Percentiles rank a stretch among this genome's conserved stretches.
Evolutionary conservation across 768 basidiomycete species (phyloP).

Genomic region (Amanita subjunquillea): DNA sequence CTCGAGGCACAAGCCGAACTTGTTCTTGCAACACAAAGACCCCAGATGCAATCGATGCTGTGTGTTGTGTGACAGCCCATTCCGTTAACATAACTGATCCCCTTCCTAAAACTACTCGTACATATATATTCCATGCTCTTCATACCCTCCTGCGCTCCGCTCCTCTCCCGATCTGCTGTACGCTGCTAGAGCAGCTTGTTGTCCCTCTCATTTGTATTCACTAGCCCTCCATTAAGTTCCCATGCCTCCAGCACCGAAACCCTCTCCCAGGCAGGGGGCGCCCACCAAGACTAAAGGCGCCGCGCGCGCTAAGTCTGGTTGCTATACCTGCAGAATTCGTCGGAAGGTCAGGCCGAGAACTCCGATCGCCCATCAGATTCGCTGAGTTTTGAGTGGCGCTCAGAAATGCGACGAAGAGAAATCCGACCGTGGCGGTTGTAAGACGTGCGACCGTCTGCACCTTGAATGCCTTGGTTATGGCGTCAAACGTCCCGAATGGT

Average conservation of each 20-base stretch:
- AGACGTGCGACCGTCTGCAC: constrained; percentile 68
- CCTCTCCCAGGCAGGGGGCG: constrained; percentile 35
- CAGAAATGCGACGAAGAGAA: constrained; percentile 83
- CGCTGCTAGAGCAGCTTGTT: neutral
- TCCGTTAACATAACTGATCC: constrained; percentile 7
- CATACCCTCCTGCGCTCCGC: constrained; percentile 10
- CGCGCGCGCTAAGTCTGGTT: constrained; percentile 79
- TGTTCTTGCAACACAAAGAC: neutral
- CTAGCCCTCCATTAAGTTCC: constrained; percentile 4
- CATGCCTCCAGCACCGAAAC: constrained; percentile 34
- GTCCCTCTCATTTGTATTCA: constrained; percentile 1
- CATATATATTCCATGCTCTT: constrained; percentile 24
- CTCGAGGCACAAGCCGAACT: neutral
- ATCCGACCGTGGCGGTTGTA: constrained; percentile 50
- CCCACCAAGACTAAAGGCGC: constrained; percentile 76
- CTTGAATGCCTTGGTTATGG: constrained; percentile 85
- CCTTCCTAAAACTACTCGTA: constrained; percentile 14
- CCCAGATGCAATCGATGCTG: constrained; percentile 6
- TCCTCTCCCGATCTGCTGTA: constrained; percentile 7
- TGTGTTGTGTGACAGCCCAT: neutral
- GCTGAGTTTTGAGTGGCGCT: constrained; percentile 10
- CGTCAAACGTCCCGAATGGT: constrained; percentile 77
- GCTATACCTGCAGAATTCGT: constrained; percentile 81
- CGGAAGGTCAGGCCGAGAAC: constrained; percentile 50
- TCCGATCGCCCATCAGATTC: constrained; percentile 7